Conservation (phyloP, 768 basidiomycete species). For the Russula earlei region DNA sequence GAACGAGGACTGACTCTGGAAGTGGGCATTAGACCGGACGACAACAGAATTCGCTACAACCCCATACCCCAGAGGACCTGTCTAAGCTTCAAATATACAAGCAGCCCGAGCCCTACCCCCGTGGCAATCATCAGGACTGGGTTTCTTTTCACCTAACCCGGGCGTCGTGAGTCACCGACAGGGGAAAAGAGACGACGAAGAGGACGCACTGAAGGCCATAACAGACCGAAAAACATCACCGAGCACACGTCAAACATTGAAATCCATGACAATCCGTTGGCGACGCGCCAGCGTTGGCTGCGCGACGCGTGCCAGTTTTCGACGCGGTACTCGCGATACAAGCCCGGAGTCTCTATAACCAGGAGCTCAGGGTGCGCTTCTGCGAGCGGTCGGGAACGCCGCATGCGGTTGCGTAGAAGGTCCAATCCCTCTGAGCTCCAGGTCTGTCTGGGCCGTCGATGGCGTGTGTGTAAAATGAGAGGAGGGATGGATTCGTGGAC, state of each 20-base stretch:
- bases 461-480: constrained; percentile 27
- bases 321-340: constrained; percentile 50
- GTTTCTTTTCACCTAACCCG: background rate
- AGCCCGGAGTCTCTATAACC: constrained; percentile 34
- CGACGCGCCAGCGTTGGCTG: constrained; percentile 31
- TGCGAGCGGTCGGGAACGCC: constrained; percentile 29
- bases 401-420: constrained; percentile 27
- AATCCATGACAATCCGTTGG: constrained; percentile 26
- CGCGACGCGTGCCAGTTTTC: constrained; percentile 41
- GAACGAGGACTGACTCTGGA: constrained; percentile 59
- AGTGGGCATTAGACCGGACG: background rate
- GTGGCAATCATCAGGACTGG: background rate
- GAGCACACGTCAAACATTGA: constrained; percentile 32
- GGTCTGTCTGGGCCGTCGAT: background rate
- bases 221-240: constrained; percentile 17
- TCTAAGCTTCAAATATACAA: constrained; percentile 32
- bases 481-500: constrained; percentile 2
- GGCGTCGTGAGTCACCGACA: background rate
- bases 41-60: background rate
- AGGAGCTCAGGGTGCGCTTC: constrained; percentile 43
- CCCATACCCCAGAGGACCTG: constrained; percentile 42
- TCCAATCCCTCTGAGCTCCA: constrained; percentile 2
- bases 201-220: constrained; percentile 28
- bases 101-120: constrained; percentile 18
- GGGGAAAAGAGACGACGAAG: constrained; percentile 22